Evolutionary conservation across 2,329 filamentous ascomycete genomes (phyloP), one percentile per base, ranked within the genome.

Genomic region (Aureobasidium sp.): DNA sequence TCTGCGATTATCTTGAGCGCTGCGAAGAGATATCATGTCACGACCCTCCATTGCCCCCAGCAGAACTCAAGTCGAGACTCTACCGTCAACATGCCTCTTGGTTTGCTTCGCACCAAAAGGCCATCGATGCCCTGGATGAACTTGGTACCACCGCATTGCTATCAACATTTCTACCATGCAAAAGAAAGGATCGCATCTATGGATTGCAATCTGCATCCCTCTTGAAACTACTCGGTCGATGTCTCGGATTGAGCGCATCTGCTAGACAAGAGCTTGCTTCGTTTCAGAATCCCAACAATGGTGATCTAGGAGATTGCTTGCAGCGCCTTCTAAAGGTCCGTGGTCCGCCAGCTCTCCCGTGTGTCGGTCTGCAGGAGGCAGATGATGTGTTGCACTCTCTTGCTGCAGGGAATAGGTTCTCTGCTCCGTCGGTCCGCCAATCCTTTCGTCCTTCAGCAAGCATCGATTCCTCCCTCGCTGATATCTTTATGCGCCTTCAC

Each of bases 111-210:
- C 82, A 96, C 70, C 82, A 82, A 5, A 72, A 73, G 17, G 73
- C 74, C 1, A 79, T 96, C 17, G 76, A 86, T 69, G 77, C 79
- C 0, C 75, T 82, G 8, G 77, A 81, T 31, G 83, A 82, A 1
- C 77, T 86, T 11, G 66, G 66, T 68, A 77, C 80, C 1, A 76
- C 83, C 1, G 87, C 89, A 2, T 75, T 96, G 1, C 77, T 96
- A 0, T 92, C 89, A 1, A 86, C 87, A 2, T 74, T 97, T 0
- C 81, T 95, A 0, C 90, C 91, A 0, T 86, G 91, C 65, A 85
- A 82, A 66, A 81, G 91, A 59, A 86, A 85, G 2, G 91, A 96
- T 70, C 83, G 90, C 31, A 88, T 93, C 1, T 96, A 92, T 70
- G 82, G 80, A 40, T 78, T 96, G 1, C 84, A 89, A 68, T 77